Conservation (phyloP, 169 alveolate species). For the Ichthyophthirius multifiliis region DNA sequence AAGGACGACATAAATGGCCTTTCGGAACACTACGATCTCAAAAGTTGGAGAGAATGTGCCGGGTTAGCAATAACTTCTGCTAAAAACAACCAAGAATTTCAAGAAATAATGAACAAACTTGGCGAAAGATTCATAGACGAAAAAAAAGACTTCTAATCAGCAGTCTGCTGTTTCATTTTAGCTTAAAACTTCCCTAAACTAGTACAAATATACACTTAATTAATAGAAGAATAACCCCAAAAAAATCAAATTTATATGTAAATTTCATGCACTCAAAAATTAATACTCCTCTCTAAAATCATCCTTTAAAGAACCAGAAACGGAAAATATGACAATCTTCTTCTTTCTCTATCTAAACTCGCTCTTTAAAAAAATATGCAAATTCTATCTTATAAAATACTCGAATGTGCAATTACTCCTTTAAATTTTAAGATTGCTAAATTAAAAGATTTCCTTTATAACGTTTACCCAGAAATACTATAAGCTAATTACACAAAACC, state of each 20-base stretch:
- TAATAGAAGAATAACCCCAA: not conserved
- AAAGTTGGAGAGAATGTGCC: slow-evolving; percentile 83
- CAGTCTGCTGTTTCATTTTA: slow-evolving; percentile 61
- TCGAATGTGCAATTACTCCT: not conserved
- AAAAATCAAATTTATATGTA: not conserved
- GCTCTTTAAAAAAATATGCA: not conserved
- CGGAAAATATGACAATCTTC: not conserved
- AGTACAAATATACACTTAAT: slow-evolving; percentile 20
- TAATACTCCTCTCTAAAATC: too few species aligned
- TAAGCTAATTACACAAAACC: not conserved
- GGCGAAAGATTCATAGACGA: slow-evolving; percentile 75
- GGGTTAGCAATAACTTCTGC: slow-evolving; percentile 61
- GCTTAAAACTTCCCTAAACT: slow-evolving; percentile 41
- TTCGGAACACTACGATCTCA: slow-evolving; percentile 58
- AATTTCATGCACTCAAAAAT: too few species aligned
- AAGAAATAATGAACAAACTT: slow-evolving; percentile 55
- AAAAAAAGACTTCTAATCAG: slow-evolving; percentile 53
- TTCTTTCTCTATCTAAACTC: not conserved
- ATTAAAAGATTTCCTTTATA: not conserved
- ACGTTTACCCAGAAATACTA: not conserved
- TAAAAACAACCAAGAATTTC: slow-evolving; percentile 37
- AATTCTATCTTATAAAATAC: not conserved
- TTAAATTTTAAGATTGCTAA: not conserved
- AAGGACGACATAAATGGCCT: slow-evolving; percentile 70
- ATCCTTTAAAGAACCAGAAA: too few species aligned